These are phyloP conservation scores for Thermomyces lanuginosus DNA, from an alignment of 2,329 filamentous ascomycete species.

Conservation along the genomic window DNA sequence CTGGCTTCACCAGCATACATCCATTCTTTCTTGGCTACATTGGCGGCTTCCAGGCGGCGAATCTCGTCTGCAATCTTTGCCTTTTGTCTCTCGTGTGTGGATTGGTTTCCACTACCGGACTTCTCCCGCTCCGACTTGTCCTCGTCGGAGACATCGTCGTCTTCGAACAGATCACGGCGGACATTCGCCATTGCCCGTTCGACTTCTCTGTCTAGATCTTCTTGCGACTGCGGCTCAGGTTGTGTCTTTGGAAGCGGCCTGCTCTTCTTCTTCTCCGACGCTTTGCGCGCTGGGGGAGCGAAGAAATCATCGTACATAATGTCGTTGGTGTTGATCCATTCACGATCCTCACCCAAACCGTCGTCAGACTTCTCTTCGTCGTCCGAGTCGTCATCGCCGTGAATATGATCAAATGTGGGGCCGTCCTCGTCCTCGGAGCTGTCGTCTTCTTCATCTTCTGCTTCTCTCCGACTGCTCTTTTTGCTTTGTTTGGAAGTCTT, in stretches of 20 bases:
- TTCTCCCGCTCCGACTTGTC: too few species aligned
- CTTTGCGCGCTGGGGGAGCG: slow-evolving; percentile 62
- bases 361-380: slow-evolving; percentile 45
- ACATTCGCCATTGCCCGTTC: slow-evolving; percentile 74
- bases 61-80: slow-evolving; percentile 82
- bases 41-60: slow-evolving; percentile 71
- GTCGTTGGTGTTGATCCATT: slow-evolving; percentile 62
- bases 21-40: slow-evolving; percentile 83
- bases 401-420: slow-evolving; percentile 65
- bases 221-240: slow-evolving; percentile 17
- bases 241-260: slow-evolving; percentile 40
- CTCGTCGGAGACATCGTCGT: too few species aligned
- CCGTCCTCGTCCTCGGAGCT: slow-evolving; percentile 39
- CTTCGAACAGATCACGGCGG: slow-evolving; percentile 78
- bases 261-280: slow-evolving; percentile 37
- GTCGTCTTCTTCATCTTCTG: slow-evolving; percentile 44
- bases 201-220: slow-evolving; percentile 49
- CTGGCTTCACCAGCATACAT: slow-evolving; percentile 74
- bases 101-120: slow-evolving; percentile 41
- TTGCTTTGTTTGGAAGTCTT: slow-evolving; percentile 9
- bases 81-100: slow-evolving; percentile 72
- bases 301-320: slow-evolving; percentile 91
- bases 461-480: slow-evolving; percentile 17
- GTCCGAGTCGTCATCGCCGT: slow-evolving; percentile 46
- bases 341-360: slow-evolving; percentile 43